Evolutionary conservation across 768 basidiomycete species (phyloP).

Genomic region (Plicaturopsis crispa): DNA sequence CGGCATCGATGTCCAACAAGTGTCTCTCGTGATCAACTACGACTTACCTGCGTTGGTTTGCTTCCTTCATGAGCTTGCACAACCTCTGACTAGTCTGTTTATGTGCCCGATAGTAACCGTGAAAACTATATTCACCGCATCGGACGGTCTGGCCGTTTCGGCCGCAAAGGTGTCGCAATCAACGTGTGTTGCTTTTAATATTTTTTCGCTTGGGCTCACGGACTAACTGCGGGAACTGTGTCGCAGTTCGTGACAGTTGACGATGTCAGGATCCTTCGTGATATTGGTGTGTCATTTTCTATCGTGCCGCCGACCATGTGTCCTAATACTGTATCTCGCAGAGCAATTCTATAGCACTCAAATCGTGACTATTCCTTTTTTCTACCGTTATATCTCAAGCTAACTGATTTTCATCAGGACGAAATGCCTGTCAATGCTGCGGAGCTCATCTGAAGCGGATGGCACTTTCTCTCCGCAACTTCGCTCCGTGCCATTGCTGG

Average conservation of each 20-base stretch:
- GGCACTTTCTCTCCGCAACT: background rate
- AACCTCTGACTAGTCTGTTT: conserved; percentile 5
- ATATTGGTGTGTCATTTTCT: conserved; percentile 64
- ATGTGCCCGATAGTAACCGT: conserved; percentile 55
- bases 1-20: conserved; percentile 97
- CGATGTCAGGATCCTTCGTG: conserved; percentile 92
- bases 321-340: conserved; percentile 19
- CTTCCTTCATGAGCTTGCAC: conserved; percentile 4
- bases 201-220: conserved; percentile 11
- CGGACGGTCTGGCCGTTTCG: conserved; percentile 97
- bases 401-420: conserved; percentile 47
- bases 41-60: conserved; percentile 83
- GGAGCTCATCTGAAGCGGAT: conserved; percentile 70
- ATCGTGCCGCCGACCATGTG: no score
- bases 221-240: conserved; percentile 2
- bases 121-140: conserved; percentile 99
- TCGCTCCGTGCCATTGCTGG: no score
- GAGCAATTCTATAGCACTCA: conserved; percentile 97
- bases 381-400: conserved; percentile 4
- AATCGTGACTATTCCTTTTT: conserved; percentile 47
- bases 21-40: conserved; percentile 95
- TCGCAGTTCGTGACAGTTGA: conserved; percentile 86
- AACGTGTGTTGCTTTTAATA: conserved; percentile 53
- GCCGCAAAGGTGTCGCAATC: conserved; percentile 98
- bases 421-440: conserved; percentile 99